A percentile compares a stretch with the other conserved stretches of the same genome.
These are phyloP conservation scores for Trametes meyenii DNA, from an alignment of 768 basidiomycete species.

Conservation along the genomic window DNA sequence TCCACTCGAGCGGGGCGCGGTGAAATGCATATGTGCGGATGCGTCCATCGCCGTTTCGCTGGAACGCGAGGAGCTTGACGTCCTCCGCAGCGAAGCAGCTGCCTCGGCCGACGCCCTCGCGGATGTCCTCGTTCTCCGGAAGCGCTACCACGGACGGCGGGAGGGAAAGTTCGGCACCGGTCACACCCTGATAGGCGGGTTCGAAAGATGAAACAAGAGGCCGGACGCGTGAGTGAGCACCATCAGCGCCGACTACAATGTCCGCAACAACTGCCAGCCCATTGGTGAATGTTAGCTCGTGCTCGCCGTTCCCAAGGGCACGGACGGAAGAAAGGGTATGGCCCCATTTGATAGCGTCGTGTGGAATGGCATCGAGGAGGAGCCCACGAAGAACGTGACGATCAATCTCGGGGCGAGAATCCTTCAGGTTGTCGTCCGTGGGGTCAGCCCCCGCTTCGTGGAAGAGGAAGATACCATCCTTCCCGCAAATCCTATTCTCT, in stretches of 20 bases:
- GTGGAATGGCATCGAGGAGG: slow-evolving; percentile 21
- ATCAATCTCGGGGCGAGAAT: slow-evolving; percentile 8
- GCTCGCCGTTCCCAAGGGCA: slow-evolving; percentile 32
- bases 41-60: slow-evolving; percentile 36
- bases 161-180: slow-evolving; percentile 28
- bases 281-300: slow-evolving; percentile 11
- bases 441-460: neutral
- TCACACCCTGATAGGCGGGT: slow-evolving; percentile 39
- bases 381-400: slow-evolving; percentile 6
- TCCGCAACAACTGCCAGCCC: slow-evolving; percentile 10
- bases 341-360: slow-evolving; percentile 43
- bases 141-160: slow-evolving; percentile 16
- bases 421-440: neutral
- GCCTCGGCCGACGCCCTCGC: slow-evolving; percentile 34
- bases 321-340: slow-evolving; percentile 39
- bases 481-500: neutral
- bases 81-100: slow-evolving; percentile 32
- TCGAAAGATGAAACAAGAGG: slow-evolving; percentile 34
- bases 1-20: slow-evolving; percentile 19
- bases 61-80: slow-evolving; percentile 33
- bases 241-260: slow-evolving; percentile 42
- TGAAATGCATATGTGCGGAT: slow-evolving; percentile 17
- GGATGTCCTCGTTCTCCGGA: slow-evolving; percentile 1
- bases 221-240: slow-evolving; percentile 44
- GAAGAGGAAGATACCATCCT: neutral